Evolutionary conservation across 2,329 filamentous ascomycete species (phyloP), one percentile per base, ranked within the genome.

Genomic region (Stachybotrys chartarum): DNA sequence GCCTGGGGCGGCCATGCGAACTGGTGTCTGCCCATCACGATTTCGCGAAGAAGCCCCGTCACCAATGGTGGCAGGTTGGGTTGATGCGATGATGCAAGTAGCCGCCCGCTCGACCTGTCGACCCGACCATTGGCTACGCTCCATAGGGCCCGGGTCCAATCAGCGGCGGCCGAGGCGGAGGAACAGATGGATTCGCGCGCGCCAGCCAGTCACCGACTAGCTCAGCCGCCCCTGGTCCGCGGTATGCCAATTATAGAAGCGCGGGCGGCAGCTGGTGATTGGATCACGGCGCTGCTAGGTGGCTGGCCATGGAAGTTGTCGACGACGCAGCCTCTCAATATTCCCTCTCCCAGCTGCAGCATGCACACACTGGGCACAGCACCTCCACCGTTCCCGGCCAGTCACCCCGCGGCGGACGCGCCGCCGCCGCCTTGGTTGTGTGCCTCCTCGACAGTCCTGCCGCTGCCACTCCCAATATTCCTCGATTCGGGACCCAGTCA

Each of bases 221-320:
- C 53, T 59, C 57, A 51, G 53, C 52, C 60, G 61, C 61, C 59
- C 58, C 59, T 56, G 53, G 54, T 59, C 59, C 64, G 61, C 65
- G 58, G 62, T 52, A 16, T 18, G 50, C 67, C 63, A 72, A 70
- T 70, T 70, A 69, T 74, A 74, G 66, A 66, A 64, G 46, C 52
- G 35, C 24, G 56, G 48, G 53, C 54, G 60, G 45, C 31, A 50
- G 5, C 16, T 6, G 39, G 46, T 69, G 57, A 75, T 75, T 75
- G 72, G 73, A 17, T 49, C 11, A 3, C 6, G 14, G 16, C 51
- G 47, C 56, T 56, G 60, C 58, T 30, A 47, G 35, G 63, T 59
- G 57, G 57, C 57, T 64, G 54, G 51, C 59, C 61, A 58, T 59
- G 57, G 60, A 60, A 60, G 56, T 57, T 17, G 53, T 58, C 59